Base-by-base conservation (phyloP, 2,329 filamentous ascomycete species). In the Penicillium sumatraense region DNA sequence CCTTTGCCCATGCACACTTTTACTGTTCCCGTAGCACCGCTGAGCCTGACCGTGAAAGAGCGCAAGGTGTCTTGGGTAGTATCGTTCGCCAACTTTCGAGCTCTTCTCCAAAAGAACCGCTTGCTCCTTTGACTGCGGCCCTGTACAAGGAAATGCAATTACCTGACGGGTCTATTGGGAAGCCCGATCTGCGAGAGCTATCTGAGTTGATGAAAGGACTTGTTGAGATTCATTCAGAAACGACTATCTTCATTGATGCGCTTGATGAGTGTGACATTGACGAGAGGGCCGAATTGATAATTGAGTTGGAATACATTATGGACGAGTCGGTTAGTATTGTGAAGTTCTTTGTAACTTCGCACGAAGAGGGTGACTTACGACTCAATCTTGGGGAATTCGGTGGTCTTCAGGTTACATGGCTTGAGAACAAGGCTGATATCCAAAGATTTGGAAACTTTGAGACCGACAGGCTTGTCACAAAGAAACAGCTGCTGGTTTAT, bases 401-500 rank as follows among this genome's bases (percentile, higher is more conserved):
- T 33, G 47, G 47, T 5, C 31, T 49, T 40, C 47, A 49, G 16
- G 47, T 40, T 16, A 49, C 47, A 3, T 49, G 29, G 1, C 33
- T 49, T 9, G 33, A 49, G 33, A 49, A 49, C 16, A 33, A 26
- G 47, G 27, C 23, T 13, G 47, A 40, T 49, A 49, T 49, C 20
- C 27, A 33, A 23, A 49, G 27, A 13, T 49, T 49, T 20, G 47
- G 38, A 1, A 23, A 49, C 2, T 40, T 27, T 40, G 47, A 49
- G 18, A 40, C 47, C 14, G 47, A 49, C 14, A 40, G 47, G 4
- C 47, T 40, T 5, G n/a, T 40, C 24, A 23, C 21, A 10, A 49
- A 40, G 23, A 49, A 49, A 11, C 47, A 49, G 47, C 29, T 49
- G 10, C 23, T 49, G 13, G 47, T 23, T 29, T 49, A 49, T 26